A percentile compares a stretch with the other conserved stretches of the same genome.
Evolutionary conservation across 352 stramenopile species (phyloP).

Genomic region (Elongisporangium prolatum): DNA sequence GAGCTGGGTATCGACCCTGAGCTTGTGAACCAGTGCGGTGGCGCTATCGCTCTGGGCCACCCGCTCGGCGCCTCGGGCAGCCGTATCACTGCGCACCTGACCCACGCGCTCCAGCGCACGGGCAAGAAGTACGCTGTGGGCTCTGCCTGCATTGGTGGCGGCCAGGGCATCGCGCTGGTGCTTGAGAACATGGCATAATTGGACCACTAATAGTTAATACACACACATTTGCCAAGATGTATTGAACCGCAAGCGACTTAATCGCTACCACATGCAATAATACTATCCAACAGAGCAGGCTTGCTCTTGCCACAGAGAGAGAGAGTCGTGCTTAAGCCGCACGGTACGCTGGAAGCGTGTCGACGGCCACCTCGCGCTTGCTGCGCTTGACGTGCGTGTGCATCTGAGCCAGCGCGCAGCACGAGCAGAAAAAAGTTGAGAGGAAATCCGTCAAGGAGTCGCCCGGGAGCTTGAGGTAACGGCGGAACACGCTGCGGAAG

Average conservation of each 20-base stretch:
- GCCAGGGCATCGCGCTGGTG: slow-evolving; percentile 97
- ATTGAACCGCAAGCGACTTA: not conserved
- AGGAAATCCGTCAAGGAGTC: not conserved
- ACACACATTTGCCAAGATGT: not conserved
- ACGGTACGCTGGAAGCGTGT: not conserved
- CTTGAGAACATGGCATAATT: slow-evolving; percentile 88
- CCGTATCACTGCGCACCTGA: slow-evolving; percentile 89
- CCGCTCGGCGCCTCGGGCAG: slow-evolving; percentile 93
- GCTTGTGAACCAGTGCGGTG: slow-evolving; percentile 92
- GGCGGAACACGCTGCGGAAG: not conserved
- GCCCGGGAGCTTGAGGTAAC: not conserved
- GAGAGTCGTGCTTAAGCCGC: not conserved
- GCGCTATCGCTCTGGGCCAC: slow-evolving; percentile 96
- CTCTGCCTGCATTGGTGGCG: slow-evolving; percentile 97
- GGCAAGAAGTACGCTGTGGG: slow-evolving; percentile 94
- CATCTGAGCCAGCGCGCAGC: not conserved
- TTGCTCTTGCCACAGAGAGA: not conserved
- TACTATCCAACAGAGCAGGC: not conserved
- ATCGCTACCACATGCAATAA: not conserved
- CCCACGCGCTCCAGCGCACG: slow-evolving; percentile 81
- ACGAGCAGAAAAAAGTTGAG: not conserved
- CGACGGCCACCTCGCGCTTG: not conserved
- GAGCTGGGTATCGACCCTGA: slow-evolving; percentile 94
- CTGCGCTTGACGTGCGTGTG: not conserved
- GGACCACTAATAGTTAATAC: not conserved